These are phyloP conservation scores for Kodamaea sp. DNA, from an alignment of 1,139 yeast genomes.

Conservation along the genomic window DNA sequence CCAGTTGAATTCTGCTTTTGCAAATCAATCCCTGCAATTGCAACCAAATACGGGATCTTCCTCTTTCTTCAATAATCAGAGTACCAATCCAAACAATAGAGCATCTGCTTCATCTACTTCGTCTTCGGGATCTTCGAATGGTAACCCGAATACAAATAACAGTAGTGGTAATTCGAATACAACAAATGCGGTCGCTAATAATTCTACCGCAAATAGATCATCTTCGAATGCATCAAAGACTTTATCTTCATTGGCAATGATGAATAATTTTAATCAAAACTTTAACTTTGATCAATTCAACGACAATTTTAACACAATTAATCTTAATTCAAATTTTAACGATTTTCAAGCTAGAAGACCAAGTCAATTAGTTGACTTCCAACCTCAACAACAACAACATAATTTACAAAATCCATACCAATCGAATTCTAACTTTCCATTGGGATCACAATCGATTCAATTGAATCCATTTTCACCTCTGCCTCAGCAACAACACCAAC, in stretches of 20 bases:
- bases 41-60: constrained; percentile 6
- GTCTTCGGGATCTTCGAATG: constrained; percentile 3
- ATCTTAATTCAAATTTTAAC: constrained; percentile 33
- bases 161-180: not conserved
- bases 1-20: constrained; percentile 7
- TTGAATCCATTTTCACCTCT: constrained; percentile 5
- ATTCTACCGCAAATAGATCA: not conserved
- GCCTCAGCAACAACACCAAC: constrained; percentile 7
- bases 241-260: constrained; percentile 16
- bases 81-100: constrained; percentile 4
- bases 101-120: constrained; percentile 25
- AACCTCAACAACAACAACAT: constrained; percentile 11
- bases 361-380: constrained; percentile 41
- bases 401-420: constrained; percentile 3
- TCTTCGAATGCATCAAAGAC: constrained; percentile 12
- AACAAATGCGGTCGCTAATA: not conserved
- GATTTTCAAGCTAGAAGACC: constrained; percentile 47
- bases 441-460: constrained; percentile 6
- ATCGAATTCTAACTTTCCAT: constrained; percentile 5
- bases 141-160: not conserved
- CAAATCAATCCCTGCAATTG: constrained; percentile 8
- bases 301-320: constrained; percentile 32
- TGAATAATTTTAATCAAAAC: constrained; percentile 15
- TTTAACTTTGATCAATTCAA: constrained; percentile 27
- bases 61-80: constrained; percentile 10